These are phyloP conservation scores for Sclerotinia subarctica DNA, from an alignment of 2,329 filamentous ascomycete species.

Conservation along the genomic window DNA sequence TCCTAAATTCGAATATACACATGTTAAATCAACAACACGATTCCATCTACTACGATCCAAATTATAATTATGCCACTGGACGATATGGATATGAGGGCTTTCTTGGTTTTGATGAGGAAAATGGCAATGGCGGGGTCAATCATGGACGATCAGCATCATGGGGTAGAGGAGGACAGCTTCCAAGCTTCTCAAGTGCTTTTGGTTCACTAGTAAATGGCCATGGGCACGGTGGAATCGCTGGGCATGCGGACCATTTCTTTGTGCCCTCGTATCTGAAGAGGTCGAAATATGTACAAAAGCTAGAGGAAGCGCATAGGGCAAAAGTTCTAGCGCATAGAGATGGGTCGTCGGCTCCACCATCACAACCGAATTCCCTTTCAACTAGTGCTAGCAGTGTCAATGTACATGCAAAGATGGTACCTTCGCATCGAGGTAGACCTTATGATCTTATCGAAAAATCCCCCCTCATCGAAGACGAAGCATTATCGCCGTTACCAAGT, in stretches of 20 bases:
- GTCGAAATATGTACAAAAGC: conserved; percentile 72
- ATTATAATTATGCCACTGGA: conserved; percentile 27
- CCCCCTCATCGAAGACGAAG: conserved; percentile 58
- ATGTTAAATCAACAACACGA: conserved; percentile 28
- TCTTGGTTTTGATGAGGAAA: conserved; percentile 33
- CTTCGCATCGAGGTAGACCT: conserved; percentile 71
- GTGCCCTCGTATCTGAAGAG: conserved; percentile 78
- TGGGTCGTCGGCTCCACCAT: conserved; percentile 44
- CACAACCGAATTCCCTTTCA: conserved; percentile 48
- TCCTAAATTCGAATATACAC: conserved; percentile 27
- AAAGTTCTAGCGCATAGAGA: conserved; percentile 51
- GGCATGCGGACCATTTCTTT: conserved; percentile 57
- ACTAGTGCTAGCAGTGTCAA: conserved; percentile 53
- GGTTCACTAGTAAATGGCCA: conserved; percentile 34
- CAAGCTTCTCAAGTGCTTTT: conserved; percentile 39
- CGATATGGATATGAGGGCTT: conserved; percentile 28
- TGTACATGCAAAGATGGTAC: conserved; percentile 55
- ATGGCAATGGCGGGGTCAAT: conserved; percentile 29
- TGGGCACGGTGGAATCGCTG: conserved; percentile 28
- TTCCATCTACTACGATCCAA: conserved; percentile 34
- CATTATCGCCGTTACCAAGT: conserved; percentile 68
- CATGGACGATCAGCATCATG: conserved; percentile 33
- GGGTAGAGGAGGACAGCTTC: conserved; percentile 35
- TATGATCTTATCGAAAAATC: conserved; percentile 81
- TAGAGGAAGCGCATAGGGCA: conserved; percentile 67